Evolutionary conservation across 2,329 filamentous ascomycete species (phyloP).

Genomic region (Chaetomium sp.): DNA sequence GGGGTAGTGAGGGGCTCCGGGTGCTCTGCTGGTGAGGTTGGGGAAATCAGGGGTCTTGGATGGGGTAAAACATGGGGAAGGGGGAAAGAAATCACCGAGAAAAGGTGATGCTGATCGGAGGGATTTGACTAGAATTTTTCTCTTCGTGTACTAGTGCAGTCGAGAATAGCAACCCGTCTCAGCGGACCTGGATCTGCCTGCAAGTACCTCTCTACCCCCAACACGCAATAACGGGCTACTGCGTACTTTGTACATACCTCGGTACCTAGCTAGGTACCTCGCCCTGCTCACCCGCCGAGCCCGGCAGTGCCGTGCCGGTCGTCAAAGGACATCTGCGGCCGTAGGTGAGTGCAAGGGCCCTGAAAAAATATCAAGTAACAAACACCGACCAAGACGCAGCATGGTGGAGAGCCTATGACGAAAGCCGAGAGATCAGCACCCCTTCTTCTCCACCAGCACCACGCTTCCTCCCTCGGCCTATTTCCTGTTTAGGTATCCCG

Average conservation of each 20-base stretch:
- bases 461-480: neutral
- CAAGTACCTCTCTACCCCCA: too few species aligned
- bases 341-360: neutral
- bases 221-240: too few species aligned
- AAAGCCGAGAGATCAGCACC: constrained; percentile 11
- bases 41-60: constrained; percentile 17
- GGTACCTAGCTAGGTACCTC: too few species aligned
- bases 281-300: too few species aligned
- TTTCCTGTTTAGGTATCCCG: constrained; percentile 13
- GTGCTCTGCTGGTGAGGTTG: constrained; percentile 7
- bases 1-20: constrained; percentile 10
- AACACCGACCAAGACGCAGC: neutral
- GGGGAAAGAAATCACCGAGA: too few species aligned
- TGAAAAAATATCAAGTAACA: too few species aligned
- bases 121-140: too few species aligned
- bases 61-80: constrained; percentile 13
- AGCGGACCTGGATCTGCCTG: too few species aligned
- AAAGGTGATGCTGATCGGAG: too few species aligned
- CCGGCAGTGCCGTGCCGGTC: constrained; percentile 10
- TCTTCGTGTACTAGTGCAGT: too few species aligned
- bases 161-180: too few species aligned
- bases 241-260: too few species aligned
- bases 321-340: neutral
- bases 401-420: constrained; percentile 9
- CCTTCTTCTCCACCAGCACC: neutral